Conservation (phyloP, 306 rosid species). For the Calophaca sinica region DNA sequence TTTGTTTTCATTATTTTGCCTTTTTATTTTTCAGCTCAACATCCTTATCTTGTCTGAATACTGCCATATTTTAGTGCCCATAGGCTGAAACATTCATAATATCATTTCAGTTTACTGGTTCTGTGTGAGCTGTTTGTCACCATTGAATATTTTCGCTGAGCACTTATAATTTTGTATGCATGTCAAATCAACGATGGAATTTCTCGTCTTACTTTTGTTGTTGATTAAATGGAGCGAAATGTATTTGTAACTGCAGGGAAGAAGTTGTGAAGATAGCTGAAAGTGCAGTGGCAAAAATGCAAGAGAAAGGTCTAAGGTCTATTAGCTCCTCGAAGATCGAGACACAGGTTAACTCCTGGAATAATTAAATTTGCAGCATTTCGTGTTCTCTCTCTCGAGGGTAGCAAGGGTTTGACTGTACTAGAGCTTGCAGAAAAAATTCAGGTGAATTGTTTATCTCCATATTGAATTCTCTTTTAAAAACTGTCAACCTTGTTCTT, state of each 20-base stretch:
- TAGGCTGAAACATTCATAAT: slow-evolving; percentile 15
- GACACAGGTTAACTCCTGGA: slow-evolving; percentile 98
- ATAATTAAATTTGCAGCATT: slow-evolving; percentile 98
- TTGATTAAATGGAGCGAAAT: slow-evolving; percentile 34
- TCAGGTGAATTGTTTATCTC: slow-evolving; percentile 65
- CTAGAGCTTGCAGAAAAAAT: slow-evolving; percentile 97
- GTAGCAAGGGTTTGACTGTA: slow-evolving; percentile 87
- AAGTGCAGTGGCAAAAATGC: slow-evolving; percentile 95
- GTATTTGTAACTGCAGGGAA: slow-evolving; percentile 62
- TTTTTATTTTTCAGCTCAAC: slow-evolving; percentile 18
- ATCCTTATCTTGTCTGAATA: slow-evolving; percentile 10
- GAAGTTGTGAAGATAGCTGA: slow-evolving; percentile 85
- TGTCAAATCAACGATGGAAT: slow-evolving; percentile 14
- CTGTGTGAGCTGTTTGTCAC: slow-evolving; percentile 25
- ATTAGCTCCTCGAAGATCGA: slow-evolving; percentile 85
- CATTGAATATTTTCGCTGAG: slow-evolving; percentile 17
- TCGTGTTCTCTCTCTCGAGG: slow-evolving; percentile 96
- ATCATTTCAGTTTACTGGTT: slow-evolving; percentile 23
- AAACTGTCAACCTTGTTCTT: slow-evolving; percentile 33
- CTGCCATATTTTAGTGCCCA: slow-evolving; percentile 20
- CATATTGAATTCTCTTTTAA: slow-evolving; percentile 4
- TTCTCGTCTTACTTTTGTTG: not conserved
- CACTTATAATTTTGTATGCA: slow-evolving; percentile 17
- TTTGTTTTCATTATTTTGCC: slow-evolving; percentile 43
- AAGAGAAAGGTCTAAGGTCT: slow-evolving; percentile 95